These are phyloP conservation scores for Astragalus membranaceus DNA, from an alignment of 306 rosid genomes.

Conservation along the genomic window DNA sequence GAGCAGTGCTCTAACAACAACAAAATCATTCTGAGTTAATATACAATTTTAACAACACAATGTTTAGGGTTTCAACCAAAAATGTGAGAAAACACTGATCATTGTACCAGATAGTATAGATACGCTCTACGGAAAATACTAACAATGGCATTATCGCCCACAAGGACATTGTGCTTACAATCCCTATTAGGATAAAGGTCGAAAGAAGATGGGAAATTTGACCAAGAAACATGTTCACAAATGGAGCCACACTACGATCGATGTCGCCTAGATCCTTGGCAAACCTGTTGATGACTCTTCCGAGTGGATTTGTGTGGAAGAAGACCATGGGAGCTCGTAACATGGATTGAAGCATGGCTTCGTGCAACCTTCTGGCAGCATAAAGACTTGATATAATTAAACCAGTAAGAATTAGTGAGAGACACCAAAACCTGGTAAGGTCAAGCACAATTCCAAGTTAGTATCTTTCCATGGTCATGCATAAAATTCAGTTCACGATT, in stretches of 20 bases:
- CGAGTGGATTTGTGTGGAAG: conserved; percentile 90
- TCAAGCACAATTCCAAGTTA: not conserved
- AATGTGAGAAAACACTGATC: conserved; percentile 2
- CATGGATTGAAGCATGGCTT: conserved; percentile 77
- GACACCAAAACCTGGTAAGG: conserved; percentile 59
- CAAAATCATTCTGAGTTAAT: too few relatives aligned
- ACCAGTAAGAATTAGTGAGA: conserved; percentile 69
- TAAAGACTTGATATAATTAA: conserved; percentile 72
- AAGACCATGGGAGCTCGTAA: conserved; percentile 89
- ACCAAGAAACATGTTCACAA: conserved; percentile 71
- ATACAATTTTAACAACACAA: too few relatives aligned
- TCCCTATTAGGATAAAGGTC: conserved; percentile 82
- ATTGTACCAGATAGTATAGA: conserved; percentile 75
- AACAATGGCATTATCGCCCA: conserved; percentile 92
- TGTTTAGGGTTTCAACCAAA: too few relatives aligned
- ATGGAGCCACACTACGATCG: conserved; percentile 78
- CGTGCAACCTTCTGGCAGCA: conserved; percentile 83
- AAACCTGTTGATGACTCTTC: conserved; percentile 83
- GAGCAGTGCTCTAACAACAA: too few relatives aligned
- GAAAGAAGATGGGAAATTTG: conserved; percentile 76
- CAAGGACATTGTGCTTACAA: conserved; percentile 88
- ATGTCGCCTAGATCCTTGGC: conserved; percentile 95
- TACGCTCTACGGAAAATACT: conserved; percentile 78
- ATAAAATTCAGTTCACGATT: not conserved
- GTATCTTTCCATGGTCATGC: not conserved